Conservation (phyloP, 2,329 filamentous ascomycete genomes). For the Ceratocystis papillata region DNA sequence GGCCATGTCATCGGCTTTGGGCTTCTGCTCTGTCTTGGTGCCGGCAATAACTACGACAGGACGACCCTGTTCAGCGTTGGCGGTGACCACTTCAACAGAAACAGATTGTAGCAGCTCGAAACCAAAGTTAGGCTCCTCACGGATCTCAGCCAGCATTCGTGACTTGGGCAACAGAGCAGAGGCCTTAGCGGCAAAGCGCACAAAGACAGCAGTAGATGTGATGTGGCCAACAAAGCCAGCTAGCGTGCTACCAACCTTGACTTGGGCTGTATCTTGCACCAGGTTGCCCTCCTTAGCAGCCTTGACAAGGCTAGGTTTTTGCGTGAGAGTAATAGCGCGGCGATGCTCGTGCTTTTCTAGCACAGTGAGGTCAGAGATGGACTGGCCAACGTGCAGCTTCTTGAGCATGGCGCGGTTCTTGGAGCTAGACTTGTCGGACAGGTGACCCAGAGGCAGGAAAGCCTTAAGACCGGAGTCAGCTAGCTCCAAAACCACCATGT, state of each 20-base stretch:
- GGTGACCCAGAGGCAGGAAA: constrained; percentile 62
- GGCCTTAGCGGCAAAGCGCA: constrained; percentile 73
- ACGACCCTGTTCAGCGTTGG: constrained; percentile 59
- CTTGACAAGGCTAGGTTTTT: constrained; percentile 72
- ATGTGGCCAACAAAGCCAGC: constrained; percentile 80
- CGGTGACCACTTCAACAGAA: constrained; percentile 56
- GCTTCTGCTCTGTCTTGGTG: constrained; percentile 37
- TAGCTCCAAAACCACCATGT: constrained; percentile 68
- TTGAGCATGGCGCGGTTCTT: constrained; percentile 70
- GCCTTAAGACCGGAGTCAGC: constrained; percentile 65
- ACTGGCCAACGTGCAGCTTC: constrained; percentile 75
- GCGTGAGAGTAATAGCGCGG: constrained; percentile 63
- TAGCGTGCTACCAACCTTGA: constrained; percentile 56
- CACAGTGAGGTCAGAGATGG: constrained; percentile 68
- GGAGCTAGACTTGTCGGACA: constrained; percentile 71
- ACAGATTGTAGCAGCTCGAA: constrained; percentile 67
- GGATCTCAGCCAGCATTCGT: constrained; percentile 60
- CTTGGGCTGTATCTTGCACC: constrained; percentile 59
- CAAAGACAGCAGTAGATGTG: constrained; percentile 67
- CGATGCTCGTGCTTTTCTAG: constrained; percentile 75
- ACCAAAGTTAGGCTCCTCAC: constrained; percentile 62
- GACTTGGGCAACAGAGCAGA: constrained; percentile 71
- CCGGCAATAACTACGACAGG: constrained; percentile 47
- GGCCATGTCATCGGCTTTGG: constrained; percentile 28
- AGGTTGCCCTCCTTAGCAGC: constrained; percentile 62